A percentile compares a stretch with the other conserved stretches of the same genome.
These are phyloP conservation scores for Hemisphaericaspora nanyangensis DNA, from an alignment of 805 yeast species.

Conservation along the genomic window DNA sequence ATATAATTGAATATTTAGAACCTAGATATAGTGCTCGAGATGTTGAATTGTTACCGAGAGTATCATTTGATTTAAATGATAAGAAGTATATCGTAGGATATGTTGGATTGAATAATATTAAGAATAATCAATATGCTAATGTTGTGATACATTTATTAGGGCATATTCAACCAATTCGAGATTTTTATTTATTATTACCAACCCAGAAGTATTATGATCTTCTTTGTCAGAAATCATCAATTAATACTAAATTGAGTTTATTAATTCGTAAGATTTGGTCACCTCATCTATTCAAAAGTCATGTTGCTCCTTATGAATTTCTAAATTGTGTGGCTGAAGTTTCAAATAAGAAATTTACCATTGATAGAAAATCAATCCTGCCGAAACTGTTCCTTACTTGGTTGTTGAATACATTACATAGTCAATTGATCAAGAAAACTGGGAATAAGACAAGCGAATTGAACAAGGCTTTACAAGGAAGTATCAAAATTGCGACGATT, in stretches of 20 bases:
- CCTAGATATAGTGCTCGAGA: constrained; percentile 45
- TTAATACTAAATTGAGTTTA: constrained; percentile 42
- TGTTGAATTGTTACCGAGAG: constrained; percentile 24
- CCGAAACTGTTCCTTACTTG: constrained; percentile 61
- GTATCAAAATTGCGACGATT: constrained; percentile 27
- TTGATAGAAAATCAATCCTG: constrained; percentile 31
- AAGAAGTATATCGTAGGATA: constrained; percentile 56
- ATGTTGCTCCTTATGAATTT: constrained; percentile 66
- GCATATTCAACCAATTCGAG: constrained; percentile 50
- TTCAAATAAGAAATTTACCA: constrained; percentile 40
- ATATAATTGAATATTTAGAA: constrained; percentile 48
- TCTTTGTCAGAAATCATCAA: constrained; percentile 13
- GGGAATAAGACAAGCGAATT: constrained; percentile 14
- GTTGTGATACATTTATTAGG: constrained; percentile 52
- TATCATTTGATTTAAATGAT: constrained; percentile 41
- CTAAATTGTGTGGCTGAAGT: constrained; percentile 43
- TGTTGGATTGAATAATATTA: constrained; percentile 58
- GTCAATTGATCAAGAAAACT: constrained; percentile 13
- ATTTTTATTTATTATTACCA: constrained; percentile 30
- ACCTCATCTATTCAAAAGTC: constrained; percentile 50
- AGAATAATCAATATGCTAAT: constrained; percentile 51
- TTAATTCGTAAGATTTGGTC: constrained; percentile 65
- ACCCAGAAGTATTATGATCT: constrained; percentile 11
- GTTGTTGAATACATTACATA: constrained; percentile 49
- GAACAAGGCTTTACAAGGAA: constrained; percentile 50